Percentiles rank a stretch among this genome's conserved stretches.
Conservation (phyloP, 2,329 filamentous ascomycete species). For the Penicillium sp. region DNA sequence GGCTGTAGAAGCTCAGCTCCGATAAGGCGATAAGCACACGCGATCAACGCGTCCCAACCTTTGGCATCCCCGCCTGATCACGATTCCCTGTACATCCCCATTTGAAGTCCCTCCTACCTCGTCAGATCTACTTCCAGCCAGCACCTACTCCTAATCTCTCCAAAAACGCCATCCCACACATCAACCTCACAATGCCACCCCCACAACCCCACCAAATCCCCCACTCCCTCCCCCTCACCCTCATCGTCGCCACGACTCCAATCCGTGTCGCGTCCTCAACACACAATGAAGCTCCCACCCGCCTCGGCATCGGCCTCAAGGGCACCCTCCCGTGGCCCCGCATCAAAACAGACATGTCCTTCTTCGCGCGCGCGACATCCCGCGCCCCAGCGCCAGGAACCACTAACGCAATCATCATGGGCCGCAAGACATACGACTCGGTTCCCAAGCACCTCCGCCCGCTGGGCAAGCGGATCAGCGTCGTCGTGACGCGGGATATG, state of each 20-base stretch:
- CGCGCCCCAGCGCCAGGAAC: constrained; percentile 43
- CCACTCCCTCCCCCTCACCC: constrained; percentile 65
- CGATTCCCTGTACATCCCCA: too few species aligned
- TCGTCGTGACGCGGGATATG: constrained; percentile 68
- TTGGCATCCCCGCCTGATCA: too few species aligned
- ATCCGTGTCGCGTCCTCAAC: constrained; percentile 50
- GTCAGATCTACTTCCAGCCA: too few species aligned
- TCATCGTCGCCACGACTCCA: constrained; percentile 84
- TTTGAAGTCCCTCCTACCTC: too few species aligned
- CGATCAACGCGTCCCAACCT: too few species aligned
- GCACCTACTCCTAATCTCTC: too few species aligned
- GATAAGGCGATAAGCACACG: too few species aligned
- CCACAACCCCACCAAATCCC: constrained; percentile 16
- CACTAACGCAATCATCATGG: constrained; percentile 87
- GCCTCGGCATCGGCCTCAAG: constrained; percentile 81
- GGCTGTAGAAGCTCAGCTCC: too few species aligned
- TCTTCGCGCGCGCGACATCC: constrained; percentile 89
- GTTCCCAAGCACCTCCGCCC: constrained; percentile 80
- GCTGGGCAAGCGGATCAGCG: constrained; percentile 75
- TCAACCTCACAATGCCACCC: constrained; percentile 26
- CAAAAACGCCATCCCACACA: background rate
- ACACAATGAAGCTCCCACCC: constrained; percentile 69
- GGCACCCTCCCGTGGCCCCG: constrained; percentile 86
- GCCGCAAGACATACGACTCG: constrained; percentile 93
- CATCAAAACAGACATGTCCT: constrained; percentile 88